Evolutionary conservation across 2,329 filamentous ascomycete species (phyloP).

Genomic region (Alternaria brassicicola): DNA sequence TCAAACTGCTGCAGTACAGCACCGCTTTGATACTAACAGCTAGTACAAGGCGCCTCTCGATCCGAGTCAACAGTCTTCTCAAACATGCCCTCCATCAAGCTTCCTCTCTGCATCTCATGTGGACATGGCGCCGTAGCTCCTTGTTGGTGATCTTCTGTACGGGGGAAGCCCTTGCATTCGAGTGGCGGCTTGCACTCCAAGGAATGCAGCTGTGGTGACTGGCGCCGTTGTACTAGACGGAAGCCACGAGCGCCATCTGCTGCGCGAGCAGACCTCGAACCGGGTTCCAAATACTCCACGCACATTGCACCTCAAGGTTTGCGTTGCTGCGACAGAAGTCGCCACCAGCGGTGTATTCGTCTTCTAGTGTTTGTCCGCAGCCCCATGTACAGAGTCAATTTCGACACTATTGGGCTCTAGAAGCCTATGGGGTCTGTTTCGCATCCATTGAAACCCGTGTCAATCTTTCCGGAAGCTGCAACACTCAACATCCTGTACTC

Average conservation of each 20-base stretch:
- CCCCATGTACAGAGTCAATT: background rate
- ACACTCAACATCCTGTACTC: background rate
- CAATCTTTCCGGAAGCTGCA: background rate
- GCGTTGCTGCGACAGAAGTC: background rate
- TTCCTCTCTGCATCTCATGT: slow-evolving; percentile 4
- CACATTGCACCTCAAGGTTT: slow-evolving; percentile 9
- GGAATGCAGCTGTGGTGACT: slow-evolving; percentile 20
- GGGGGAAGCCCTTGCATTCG: slow-evolving; percentile 16
- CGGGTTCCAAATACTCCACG: slow-evolving; percentile 26
- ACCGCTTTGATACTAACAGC: slow-evolving; percentile 12
- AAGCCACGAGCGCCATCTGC: slow-evolving; percentile 40
- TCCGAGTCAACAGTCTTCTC: slow-evolving; percentile 18
- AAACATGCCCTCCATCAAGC: slow-evolving; percentile 11
- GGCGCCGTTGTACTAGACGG: slow-evolving; percentile 36
- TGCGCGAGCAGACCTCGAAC: slow-evolving; percentile 29
- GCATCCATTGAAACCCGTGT: background rate
- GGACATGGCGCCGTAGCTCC: slow-evolving; percentile 9
- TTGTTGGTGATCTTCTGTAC: slow-evolving; percentile 10
- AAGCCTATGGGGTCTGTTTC: background rate
- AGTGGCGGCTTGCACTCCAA: slow-evolving; percentile 9
- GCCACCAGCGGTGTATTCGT: background rate
- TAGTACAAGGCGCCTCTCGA: slow-evolving; percentile 1
- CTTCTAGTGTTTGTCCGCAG: background rate
- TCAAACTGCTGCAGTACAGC: slow-evolving; percentile 41
- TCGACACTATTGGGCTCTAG: background rate